Evolutionary conservation across 495 filamentous ascomycete species (phyloP), one percentile per base, ranked within the genome.

Genomic region (Jackrogersella minutella): DNA sequence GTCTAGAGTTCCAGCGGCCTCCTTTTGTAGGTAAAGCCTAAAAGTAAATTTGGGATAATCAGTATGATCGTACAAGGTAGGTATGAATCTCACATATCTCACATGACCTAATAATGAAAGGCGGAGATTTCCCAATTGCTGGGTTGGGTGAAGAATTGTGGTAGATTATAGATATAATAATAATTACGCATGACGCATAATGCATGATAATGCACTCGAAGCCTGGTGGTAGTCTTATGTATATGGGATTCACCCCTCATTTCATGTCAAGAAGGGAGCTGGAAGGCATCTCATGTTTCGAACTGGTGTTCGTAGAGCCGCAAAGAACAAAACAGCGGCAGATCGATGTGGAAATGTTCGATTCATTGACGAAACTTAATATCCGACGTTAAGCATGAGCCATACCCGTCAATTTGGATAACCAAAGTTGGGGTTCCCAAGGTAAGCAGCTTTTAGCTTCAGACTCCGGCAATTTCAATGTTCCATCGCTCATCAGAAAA

Each of bases 101-200:
- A 58, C 64, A 62, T 62, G 57, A 68, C 46, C 14, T 21, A 46
- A 10, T 13, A 11, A 24, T 16, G 14, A 24, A 34, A 28, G 3
- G 17, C 47, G 40, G 64, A 53, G 39, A 58, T 41, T 53, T 62
- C 17, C 36, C 28, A 10, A 58, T 41, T 40, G 39, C 47, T 59
- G 59, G 60, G 55, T 69, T 36, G 59, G 59, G 50, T 14, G 14
- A 60, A 43, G 54, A 31, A 19, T 3, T 17, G 58, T 26, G 16
- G 8, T 43, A 11, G 46, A 14, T 43, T 34, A 5, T 43, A 14
- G 1, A 30, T 31, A 37, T 10, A 21, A 16, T 1, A 10, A 3
- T 52, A 52, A 36, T 34, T 28, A 28, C 61, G 54, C 62, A 61
- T 52, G 55, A 61, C 40, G 60, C 66, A 64, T 64, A 21, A 64